Conservation (phyloP, 108 stramenopile species). For the Aurantiochytrium sp. region DNA sequence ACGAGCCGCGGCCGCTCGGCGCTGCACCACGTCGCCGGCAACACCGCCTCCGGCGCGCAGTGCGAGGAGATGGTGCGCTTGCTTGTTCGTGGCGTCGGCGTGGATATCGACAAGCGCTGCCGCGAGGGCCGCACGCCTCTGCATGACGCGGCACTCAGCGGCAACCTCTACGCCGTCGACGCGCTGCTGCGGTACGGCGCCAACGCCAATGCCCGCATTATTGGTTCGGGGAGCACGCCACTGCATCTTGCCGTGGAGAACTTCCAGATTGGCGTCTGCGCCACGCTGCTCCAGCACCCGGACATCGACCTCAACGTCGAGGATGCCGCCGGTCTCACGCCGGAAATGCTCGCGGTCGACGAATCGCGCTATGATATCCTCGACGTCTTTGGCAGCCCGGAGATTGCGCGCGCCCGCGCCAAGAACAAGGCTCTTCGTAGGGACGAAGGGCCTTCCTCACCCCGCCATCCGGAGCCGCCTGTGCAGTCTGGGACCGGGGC, state of each 20-base stretch:
- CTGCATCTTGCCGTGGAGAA: background rate
- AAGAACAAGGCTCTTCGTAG: background rate
- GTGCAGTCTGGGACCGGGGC: too few species aligned
- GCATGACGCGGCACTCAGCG: background rate
- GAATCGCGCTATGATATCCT: background rate
- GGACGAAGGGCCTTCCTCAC: background rate
- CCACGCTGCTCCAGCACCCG: background rate
- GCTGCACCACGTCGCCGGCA: background rate
- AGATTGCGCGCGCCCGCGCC: background rate
- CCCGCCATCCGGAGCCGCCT: too few species aligned
- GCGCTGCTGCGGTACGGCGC: background rate
- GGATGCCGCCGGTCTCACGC: background rate
- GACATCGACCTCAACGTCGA: background rate
- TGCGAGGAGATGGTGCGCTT: background rate
- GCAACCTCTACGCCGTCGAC: background rate
- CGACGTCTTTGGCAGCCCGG: background rate
- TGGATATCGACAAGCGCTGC: background rate
- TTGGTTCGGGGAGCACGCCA: background rate
- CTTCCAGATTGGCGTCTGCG: background rate
- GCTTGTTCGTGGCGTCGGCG: background rate
- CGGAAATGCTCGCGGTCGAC: background rate
- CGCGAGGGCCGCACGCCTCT: background rate
- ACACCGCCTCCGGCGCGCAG: background rate
- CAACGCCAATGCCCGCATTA: background rate
- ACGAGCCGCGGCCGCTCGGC: background rate